Evolutionary conservation across 1,284 basidiomycete genomes (phyloP).

Genomic region (Hemileia vastatrix): DNA sequence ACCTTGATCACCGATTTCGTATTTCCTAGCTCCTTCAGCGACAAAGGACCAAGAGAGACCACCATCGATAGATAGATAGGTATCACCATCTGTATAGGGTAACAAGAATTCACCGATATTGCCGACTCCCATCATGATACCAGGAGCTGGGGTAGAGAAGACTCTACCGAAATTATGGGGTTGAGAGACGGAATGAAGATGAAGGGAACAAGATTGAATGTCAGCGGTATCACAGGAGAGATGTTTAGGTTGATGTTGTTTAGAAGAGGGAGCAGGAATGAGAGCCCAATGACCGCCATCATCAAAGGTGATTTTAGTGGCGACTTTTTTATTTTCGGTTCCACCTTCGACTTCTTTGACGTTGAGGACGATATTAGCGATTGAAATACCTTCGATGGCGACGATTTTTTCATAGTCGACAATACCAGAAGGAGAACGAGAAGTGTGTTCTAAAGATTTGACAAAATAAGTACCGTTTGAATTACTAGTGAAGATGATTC

Average conservation of each 20-base stretch:
- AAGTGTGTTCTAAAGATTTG: slow-evolving; percentile 79
- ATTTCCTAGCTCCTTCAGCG: slow-evolving; percentile 69
- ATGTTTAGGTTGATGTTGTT: too few relatives aligned
- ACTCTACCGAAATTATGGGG: slow-evolving; percentile 86
- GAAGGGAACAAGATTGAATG: slow-evolving; percentile 62
- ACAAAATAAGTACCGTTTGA: slow-evolving; percentile 91
- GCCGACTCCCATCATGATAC: slow-evolving; percentile 89
- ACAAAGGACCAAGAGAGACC: slow-evolving; percentile 79
- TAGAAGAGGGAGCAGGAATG: slow-evolving; percentile 57
- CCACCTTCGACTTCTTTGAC: slow-evolving; percentile 66
- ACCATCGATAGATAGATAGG: slow-evolving; percentile 82
- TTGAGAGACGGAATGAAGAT: slow-evolving; percentile 80
- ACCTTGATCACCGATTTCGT: slow-evolving; percentile 86
- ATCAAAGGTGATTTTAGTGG: slow-evolving; percentile 76
- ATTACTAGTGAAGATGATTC: slow-evolving; percentile 88
- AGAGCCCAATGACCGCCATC: slow-evolving; percentile 75
- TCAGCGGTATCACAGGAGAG: slow-evolving; percentile 58
- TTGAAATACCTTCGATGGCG: slow-evolving; percentile 83
- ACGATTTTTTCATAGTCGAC: slow-evolving; percentile 89
- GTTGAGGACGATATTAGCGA: slow-evolving; percentile 79
- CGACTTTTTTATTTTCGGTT: slow-evolving; percentile 57
- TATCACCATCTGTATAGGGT: slow-evolving; percentile 81
- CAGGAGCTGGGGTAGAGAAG: slow-evolving; percentile 88
- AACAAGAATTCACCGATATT: slow-evolving; percentile 63
- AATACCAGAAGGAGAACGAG: slow-evolving; percentile 72